Percentiles rank a stretch among this genome's conserved stretches.
These are phyloP conservation scores for Ascochyta rabiei DNA, from an alignment of 2,329 filamentous ascomycete genomes.

Conservation along the genomic window DNA sequence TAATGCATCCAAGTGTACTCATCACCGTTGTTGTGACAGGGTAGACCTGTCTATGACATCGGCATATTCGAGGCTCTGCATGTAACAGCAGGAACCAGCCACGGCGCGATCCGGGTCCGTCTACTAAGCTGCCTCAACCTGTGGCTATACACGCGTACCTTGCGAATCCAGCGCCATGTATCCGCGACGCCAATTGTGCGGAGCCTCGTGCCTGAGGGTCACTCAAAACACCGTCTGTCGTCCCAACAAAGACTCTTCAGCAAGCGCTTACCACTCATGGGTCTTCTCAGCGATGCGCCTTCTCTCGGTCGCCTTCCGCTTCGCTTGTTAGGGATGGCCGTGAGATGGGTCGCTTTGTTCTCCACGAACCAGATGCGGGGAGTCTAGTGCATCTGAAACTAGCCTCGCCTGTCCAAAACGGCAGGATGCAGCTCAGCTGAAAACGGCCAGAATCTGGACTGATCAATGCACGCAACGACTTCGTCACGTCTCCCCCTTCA, in stretches of 20 bases:
- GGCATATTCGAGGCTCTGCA: neutral
- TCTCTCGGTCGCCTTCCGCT: neutral
- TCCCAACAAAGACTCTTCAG: slow-evolving; percentile 15
- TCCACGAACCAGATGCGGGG: slow-evolving; percentile 12
- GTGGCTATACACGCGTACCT: slow-evolving; percentile 9
- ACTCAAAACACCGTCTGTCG: neutral
- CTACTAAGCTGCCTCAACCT: neutral
- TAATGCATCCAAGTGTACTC: neutral
- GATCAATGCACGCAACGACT: neutral
- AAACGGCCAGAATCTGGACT: slow-evolving; percentile 7
- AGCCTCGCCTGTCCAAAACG: slow-evolving; percentile 5
- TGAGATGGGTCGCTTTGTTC: slow-evolving; percentile 3
- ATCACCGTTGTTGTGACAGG: slow-evolving; percentile 7
- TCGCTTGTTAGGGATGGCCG: slow-evolving; percentile 2
- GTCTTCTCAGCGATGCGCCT: neutral
- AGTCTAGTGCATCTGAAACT: slow-evolving; percentile 1
- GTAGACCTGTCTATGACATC: slow-evolving; percentile 2
- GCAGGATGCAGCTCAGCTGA: slow-evolving; percentile 12
- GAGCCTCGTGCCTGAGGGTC: slow-evolving; percentile 9
- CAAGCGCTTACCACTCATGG: slow-evolving; percentile 6
- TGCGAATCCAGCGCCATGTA: slow-evolving; percentile 11
- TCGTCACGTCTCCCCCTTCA: neutral
- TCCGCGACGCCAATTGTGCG: slow-evolving; percentile 12
- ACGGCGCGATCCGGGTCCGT: neutral
- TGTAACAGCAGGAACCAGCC: neutral